Evolutionary conservation across 1,284 basidiomycete genomes (phyloP), one percentile per base, ranked within the genome.

Genomic region (Schizophyllum amplum): DNA sequence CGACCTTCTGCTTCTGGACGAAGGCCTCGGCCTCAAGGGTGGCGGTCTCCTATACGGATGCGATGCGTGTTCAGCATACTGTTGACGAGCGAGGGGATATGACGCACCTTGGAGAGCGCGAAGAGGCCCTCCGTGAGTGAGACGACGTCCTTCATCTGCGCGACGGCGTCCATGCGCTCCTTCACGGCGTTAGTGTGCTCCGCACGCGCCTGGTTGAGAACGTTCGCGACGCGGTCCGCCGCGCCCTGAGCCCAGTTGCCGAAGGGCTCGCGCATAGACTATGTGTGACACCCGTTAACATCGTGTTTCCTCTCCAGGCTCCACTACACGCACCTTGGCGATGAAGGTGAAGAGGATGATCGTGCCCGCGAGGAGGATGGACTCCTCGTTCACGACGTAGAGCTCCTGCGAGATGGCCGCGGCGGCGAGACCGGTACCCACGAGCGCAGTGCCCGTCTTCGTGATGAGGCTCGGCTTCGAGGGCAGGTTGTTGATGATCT

Each of bases 381-480:
- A 87, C 79, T 97, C 94, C 75, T 98, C 95, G 74, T 98, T 98
- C 68, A 96, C 84, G 60, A 99, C 96, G 72, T 98, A 98, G 58
- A 98, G 85, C 77, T 99, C 96, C 72, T 94, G 91, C 47, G 94
- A 97, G 76, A 98, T 95, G 69, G 94, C 95, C 21, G 94, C 85
- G 24, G 95, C 96, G 60, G 89, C 78, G 60, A 94, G 79, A 69
- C 93, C 94, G 47, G 93, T 92, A 67, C 94, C 93, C 61, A 98
- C 85, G 68, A 97, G 80, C 68, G 95, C 87, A 62, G 90, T 86
- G 62, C 94, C 93, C 55, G 92, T 96, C 81, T 98, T 98, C 72
- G 94, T 92, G 77, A 96, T 81, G 72, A 98, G 81, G 66, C 78
- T 82, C 47, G 91, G 90, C 63, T 91, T 91, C 55, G 93, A 94